These are phyloP conservation scores for Cyclotella atomus DNA, from an alignment of 108 stramenopile species.

Conservation along the genomic window DNA sequence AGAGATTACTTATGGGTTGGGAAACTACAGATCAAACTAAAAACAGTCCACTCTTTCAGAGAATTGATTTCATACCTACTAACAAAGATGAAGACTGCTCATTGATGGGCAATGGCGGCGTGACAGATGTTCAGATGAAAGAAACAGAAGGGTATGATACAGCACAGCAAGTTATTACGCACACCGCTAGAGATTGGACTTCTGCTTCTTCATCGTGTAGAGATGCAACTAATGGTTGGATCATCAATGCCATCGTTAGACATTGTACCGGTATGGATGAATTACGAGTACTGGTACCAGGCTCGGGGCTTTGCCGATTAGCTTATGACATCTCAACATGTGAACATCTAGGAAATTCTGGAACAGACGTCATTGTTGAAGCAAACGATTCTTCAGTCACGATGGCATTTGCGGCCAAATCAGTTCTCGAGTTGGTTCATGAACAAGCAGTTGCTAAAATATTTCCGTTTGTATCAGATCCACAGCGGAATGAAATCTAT, in stretches of 20 bases:
- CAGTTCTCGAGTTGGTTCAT: constrained; percentile 37
- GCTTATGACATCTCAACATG: constrained; percentile 57
- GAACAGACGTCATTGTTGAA: constrained; percentile 48
- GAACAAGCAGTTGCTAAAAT: constrained; percentile 15
- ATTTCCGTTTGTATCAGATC: constrained; percentile 67
- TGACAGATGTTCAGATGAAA: constrained; percentile 7
- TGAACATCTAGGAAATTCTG: neutral
- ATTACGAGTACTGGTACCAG: constrained; percentile 61
- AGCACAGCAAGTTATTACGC: constrained; percentile 60
- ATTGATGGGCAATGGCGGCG: constrained; percentile 28
- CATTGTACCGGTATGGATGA: constrained; percentile 2
- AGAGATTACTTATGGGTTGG: constrained; percentile 8
- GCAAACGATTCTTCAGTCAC: constrained; percentile 70
- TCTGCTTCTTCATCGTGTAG: constrained; percentile 24
- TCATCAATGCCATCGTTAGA: constrained; percentile 16
- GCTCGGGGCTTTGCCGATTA: constrained; percentile 73
- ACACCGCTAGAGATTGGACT: constrained; percentile 80
- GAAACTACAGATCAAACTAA: neutral
- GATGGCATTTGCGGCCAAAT: constrained; percentile 65
- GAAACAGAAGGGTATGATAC: constrained; percentile 59
- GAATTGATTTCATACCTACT: constrained; percentile 17
- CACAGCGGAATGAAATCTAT: constrained; percentile 70
- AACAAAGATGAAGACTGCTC: constrained; percentile 1
- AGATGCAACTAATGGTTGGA: constrained; percentile 26
- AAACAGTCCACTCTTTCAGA: neutral